A percentile compares a stretch with the other conserved stretches of the same genome.
Evolutionary conservation across 306 rosid species (phyloP).

Genomic region (Vicia villosa): DNA sequence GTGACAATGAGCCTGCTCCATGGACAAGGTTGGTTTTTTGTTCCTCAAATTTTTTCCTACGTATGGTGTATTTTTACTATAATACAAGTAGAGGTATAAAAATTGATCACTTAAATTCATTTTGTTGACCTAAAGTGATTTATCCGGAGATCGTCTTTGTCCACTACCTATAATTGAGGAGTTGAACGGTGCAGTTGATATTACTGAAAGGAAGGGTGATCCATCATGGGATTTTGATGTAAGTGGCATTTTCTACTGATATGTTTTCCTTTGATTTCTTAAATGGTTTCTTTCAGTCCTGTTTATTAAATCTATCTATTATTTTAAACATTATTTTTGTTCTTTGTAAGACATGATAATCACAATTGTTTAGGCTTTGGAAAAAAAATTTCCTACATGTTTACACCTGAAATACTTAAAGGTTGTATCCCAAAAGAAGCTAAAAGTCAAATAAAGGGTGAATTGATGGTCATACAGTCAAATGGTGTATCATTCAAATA

Average conservation of each 20-base stretch:
- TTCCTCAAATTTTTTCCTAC: background rate
- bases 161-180: conserved; percentile 56
- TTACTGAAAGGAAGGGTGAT: conserved; percentile 49
- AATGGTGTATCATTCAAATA: too few relatives aligned
- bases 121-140: conserved; percentile 53
- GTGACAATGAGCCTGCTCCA: conserved; percentile 85
- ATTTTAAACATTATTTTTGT: background rate
- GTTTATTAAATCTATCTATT: background rate
- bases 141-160: conserved; percentile 63
- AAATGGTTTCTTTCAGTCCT: background rate
- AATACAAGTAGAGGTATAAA: background rate
- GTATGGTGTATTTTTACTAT: background rate
- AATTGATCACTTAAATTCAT: background rate
- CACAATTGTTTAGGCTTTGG: background rate
- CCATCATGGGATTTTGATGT: conserved; percentile 82
- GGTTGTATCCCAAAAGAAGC: too few relatives aligned
- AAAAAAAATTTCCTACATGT: too few relatives aligned
- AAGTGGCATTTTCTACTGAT: conserved; percentile 10
- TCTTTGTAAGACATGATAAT: background rate
- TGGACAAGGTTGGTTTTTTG: conserved; percentile 56
- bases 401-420: too few relatives aligned
- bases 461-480: too few relatives aligned
- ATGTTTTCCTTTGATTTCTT: background rate
- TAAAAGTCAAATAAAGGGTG: too few relatives aligned
- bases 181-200: conserved; percentile 49